A percentile compares a stretch with the other conserved stretches of the same genome.
These are phyloP conservation scores for Pogostemon cablin DNA, from an alignment of 257 asterid genomes.

Conservation along the genomic window DNA sequence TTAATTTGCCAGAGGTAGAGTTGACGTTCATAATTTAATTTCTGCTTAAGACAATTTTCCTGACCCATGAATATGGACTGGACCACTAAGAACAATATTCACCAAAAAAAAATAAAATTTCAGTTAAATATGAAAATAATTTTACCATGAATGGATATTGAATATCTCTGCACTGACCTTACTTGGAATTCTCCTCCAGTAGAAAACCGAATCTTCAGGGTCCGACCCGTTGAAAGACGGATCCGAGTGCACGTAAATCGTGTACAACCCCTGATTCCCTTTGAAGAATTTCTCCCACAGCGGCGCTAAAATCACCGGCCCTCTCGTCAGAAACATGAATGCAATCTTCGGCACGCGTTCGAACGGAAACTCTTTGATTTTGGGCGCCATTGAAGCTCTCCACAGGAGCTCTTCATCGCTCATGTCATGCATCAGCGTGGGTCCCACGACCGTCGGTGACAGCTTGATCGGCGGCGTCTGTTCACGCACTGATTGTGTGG, in stretches of 20 bases:
- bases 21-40: too few species aligned
- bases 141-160: neutral
- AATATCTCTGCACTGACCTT: constrained; percentile 52
- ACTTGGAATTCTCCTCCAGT: constrained; percentile 75
- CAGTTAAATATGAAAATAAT: neutral
- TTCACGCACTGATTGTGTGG: constrained; percentile 18
- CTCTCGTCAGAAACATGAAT: constrained; percentile 67
- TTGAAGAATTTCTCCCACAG: constrained; percentile 67
- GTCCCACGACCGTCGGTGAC: constrained; percentile 4
- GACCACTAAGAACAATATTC: neutral
- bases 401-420: constrained; percentile 58
- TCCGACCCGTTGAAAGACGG: constrained; percentile 54
- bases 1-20: too few species aligned
- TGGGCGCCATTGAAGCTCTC: constrained; percentile 64
- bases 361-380: constrained; percentile 37
- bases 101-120: neutral
- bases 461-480: neutral
- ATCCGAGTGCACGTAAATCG: constrained; percentile 67
- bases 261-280: constrained; percentile 52
- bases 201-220: constrained; percentile 58
- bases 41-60: too few species aligned
- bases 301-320: constrained; percentile 58
- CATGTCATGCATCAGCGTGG: constrained; percentile 56
- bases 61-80: too few species aligned
- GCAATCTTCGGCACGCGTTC: constrained; percentile 51